A percentile compares a stretch with the other conserved stretches of the same genome.
Evolutionary conservation across 345 rosid species (phyloP).

Genomic region (Salix caprea): DNA sequence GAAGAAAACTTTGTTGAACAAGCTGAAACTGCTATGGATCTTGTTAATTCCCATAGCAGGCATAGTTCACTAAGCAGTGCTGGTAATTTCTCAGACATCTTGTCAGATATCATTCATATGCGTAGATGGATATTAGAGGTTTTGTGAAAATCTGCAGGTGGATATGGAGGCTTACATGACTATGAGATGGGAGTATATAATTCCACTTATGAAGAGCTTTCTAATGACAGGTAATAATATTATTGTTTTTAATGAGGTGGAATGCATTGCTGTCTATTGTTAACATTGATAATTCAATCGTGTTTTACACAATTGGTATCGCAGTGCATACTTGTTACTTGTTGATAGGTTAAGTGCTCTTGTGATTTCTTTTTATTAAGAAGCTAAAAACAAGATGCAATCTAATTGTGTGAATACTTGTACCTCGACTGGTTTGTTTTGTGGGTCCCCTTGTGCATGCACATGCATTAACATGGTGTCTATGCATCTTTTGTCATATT

Average conservation of each 20-base stretch:
- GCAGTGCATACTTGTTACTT: not conserved
- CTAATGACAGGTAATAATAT: slow-evolving; percentile 39
- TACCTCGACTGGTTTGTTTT: not conserved
- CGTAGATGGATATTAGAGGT: slow-evolving; percentile 7
- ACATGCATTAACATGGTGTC: not conserved
- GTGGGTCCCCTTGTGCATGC: not conserved
- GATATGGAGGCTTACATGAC: slow-evolving; percentile 30
- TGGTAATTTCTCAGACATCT: slow-evolving; percentile 25
- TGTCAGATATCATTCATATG: not conserved
- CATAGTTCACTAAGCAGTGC: slow-evolving; percentile 32
- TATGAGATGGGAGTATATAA: slow-evolving; percentile 34
- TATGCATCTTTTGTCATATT: not conserved
- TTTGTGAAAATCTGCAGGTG: slow-evolving; percentile 29
- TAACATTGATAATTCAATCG: not conserved
- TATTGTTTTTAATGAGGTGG: not conserved
- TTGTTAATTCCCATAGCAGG: slow-evolving; percentile 24
- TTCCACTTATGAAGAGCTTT: slow-evolving; percentile 35
- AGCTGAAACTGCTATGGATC: slow-evolving; percentile 29
- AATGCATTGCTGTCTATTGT: not conserved
- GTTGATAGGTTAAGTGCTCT: not conserved
- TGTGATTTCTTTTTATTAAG: not conserved
- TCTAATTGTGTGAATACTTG: not conserved
- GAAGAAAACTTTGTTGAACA: slow-evolving; percentile 39
- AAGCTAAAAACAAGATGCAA: not conserved
- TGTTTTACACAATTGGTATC: not conserved